These are phyloP conservation scores for Coniochaeta prunicola DNA, from an alignment of 2,329 filamentous ascomycete genomes.

Conservation along the genomic window DNA sequence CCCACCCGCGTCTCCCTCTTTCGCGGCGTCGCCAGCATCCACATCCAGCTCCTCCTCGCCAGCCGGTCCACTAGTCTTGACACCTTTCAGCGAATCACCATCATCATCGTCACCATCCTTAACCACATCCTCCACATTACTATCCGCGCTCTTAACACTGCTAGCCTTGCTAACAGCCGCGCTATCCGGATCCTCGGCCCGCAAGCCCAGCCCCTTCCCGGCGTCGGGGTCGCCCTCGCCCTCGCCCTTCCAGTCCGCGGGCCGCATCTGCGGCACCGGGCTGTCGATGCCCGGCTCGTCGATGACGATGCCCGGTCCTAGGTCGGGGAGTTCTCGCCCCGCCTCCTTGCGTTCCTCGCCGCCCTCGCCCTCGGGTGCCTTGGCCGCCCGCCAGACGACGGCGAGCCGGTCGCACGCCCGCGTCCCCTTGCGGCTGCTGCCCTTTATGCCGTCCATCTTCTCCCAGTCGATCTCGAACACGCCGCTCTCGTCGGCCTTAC, in stretches of 20 bases:
- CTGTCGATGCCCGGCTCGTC: constrained; percentile 59
- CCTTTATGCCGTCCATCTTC: constrained; percentile 89
- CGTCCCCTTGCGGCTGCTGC: constrained; percentile 73
- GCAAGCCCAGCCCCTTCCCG: constrained; percentile 61
- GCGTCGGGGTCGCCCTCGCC: constrained; percentile 37
- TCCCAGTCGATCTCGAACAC: constrained; percentile 54
- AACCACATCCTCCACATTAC: constrained; percentile 2
- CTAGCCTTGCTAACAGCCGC: constrained; percentile 65
- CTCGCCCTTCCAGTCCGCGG: constrained; percentile 70
- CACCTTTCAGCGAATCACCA: constrained; percentile 15
- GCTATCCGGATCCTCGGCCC: constrained; percentile 57
- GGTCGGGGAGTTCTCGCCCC: not conserved
- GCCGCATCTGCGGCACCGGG: constrained; percentile 59
- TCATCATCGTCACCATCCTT: constrained; percentile 10
- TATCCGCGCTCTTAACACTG: constrained; percentile 45
- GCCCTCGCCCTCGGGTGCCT: constrained; percentile 12
- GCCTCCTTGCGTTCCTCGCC: constrained; percentile 7
- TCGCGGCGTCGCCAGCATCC: not conserved
- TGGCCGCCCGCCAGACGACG: constrained; percentile 66
- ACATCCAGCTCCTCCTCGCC: constrained; percentile 17
- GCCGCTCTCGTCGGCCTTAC: constrained; percentile 59
- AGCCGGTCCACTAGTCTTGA: constrained; percentile 20
- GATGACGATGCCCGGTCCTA: constrained; percentile 35
- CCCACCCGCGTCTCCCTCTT: not conserved
- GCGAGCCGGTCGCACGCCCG: constrained; percentile 74